Evolutionary conservation across 1,284 basidiomycete genomes (phyloP).

Genomic region (Singerocomus inundabilis): DNA sequence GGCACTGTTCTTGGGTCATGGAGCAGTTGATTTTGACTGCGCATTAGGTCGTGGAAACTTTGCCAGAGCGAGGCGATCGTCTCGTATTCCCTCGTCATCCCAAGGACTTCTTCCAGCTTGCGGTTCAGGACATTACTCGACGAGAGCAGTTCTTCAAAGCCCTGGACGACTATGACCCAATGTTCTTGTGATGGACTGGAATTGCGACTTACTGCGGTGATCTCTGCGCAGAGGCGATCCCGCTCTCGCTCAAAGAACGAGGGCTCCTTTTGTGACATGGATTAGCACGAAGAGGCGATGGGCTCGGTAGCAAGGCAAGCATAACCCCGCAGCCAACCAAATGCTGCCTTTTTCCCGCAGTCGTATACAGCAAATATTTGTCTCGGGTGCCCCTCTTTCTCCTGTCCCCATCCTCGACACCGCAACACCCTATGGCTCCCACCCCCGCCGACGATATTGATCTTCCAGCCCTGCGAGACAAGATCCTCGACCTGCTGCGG

Average conservation of each 20-base stretch:
- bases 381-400: not conserved
- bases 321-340: not conserved
- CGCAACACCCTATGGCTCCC: conserved; percentile 16
- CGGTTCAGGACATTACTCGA: conserved; percentile 90
- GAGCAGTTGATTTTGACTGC: conserved; percentile 42
- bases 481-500: conserved; percentile 15
- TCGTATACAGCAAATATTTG: no score
- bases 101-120: conserved; percentile 87
- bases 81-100: conserved; percentile 91
- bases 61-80: conserved; percentile 89
- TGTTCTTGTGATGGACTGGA: not conserved
- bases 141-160: conserved; percentile 86
- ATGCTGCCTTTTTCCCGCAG: no score
- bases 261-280: conserved; percentile 45
- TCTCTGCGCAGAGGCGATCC: conserved; percentile 68
- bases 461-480: conserved; percentile 14
- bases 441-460: conserved; percentile 22
- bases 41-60: conserved; percentile 78
- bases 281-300: not conserved
- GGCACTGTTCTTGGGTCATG: conserved; percentile 42
- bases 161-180: conserved; percentile 45
- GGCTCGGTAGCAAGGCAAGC: no score
- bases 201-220: conserved; percentile 55
- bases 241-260: conserved; percentile 79
- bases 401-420: not conserved